Base-by-base conservation (phyloP, 352 stramenopile genomes). In the Phytopythium ostracodes region DNA sequence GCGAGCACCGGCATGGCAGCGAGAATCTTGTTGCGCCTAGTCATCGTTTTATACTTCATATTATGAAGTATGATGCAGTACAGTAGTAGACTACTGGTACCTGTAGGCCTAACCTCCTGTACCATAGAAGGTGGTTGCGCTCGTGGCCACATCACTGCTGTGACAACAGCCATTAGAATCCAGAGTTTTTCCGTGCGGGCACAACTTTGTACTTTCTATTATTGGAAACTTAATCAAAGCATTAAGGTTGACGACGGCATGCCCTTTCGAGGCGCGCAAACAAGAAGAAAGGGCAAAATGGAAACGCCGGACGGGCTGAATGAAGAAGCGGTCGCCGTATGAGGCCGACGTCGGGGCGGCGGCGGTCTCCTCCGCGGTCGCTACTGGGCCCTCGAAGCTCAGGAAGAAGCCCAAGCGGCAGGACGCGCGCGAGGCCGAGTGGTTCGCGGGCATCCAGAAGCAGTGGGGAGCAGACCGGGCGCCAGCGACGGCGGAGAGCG, bases 251-350 rank as follows among this genome's bases (percentile, higher is more conserved):
- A 8, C 44, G 22, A 4, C 7, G 43, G 3, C 22, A 31, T 25
- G 44, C 12, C 44, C n/a, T 51, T 51, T 51, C 11, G 46, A n/a
- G 24, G 14, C 12, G 4, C 33, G 33, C 33, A 38, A 11, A 1
- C 14, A 38, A 38, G 33, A 14, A 38, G 33, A 36, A 36, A 38
- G 33, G 33, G 33, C 27, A 24, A n/a, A 36, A 36, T 54, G 47
- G 5, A 33, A 24, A 24, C n/a, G 22, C 8, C 17, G 5, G 11
- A 0, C n/a, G n/a, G 18, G 11, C n/a, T 12, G 15, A 22, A 75
- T 75, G 65, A 69, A 71, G 52, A 76, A 79, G 60, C 68, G 75
- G 22, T 81, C 75, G 52, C 73, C 75, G 20, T 81, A 78, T 60
- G 72, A 68, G 63, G 33, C 65, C 12, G 60, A 77, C 27, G 46